Evolutionary conservation across 1,139 yeast species (phyloP).

Genomic region (Pichia kudriavzevii): DNA sequence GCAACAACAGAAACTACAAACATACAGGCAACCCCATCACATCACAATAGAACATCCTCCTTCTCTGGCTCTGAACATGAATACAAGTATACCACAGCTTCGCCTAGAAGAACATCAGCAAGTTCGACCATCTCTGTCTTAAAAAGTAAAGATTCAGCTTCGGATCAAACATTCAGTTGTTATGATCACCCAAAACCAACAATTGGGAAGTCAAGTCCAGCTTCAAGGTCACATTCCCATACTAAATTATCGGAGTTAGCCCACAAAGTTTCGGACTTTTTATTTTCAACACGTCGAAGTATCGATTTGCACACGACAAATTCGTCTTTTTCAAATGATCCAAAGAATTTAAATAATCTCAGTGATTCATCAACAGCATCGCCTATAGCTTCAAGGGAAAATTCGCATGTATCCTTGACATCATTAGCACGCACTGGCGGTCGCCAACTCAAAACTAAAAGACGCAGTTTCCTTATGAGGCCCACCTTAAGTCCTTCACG

Average conservation of each 20-base stretch:
- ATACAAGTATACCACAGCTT: constrained; percentile 1
- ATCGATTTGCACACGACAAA: constrained; percentile 13
- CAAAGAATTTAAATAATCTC: not conserved
- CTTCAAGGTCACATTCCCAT: constrained; percentile 13
- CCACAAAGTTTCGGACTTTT: constrained; percentile 23
- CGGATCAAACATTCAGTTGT: no score
- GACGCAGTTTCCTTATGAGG: constrained; percentile 10
- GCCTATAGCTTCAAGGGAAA: constrained; percentile 17
- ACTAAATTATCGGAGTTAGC: constrained; percentile 23
- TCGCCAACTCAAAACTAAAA: constrained; percentile 3
- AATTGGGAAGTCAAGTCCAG: not conserved
- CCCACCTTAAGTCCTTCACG: constrained; percentile 12
- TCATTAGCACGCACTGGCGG: constrained; percentile 9
- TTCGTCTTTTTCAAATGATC: constrained; percentile 9
- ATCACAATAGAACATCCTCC: constrained; percentile 1
- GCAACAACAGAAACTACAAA: constrained; percentile 8
- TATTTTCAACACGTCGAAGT: constrained; percentile 17
- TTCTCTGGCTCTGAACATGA: constrained; percentile 5
- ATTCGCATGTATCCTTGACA: constrained; percentile 14
- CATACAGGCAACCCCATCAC: constrained; percentile 2
- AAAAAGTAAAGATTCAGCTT: not conserved
- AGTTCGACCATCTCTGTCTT: constrained; percentile 9
- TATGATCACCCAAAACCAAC: not conserved
- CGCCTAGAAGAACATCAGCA: constrained; percentile 5
- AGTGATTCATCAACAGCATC: constrained; percentile 15